Evolutionary conservation across 352 stramenopile genomes (phyloP).

Genomic region (Pythium pyrilobum): DNA sequence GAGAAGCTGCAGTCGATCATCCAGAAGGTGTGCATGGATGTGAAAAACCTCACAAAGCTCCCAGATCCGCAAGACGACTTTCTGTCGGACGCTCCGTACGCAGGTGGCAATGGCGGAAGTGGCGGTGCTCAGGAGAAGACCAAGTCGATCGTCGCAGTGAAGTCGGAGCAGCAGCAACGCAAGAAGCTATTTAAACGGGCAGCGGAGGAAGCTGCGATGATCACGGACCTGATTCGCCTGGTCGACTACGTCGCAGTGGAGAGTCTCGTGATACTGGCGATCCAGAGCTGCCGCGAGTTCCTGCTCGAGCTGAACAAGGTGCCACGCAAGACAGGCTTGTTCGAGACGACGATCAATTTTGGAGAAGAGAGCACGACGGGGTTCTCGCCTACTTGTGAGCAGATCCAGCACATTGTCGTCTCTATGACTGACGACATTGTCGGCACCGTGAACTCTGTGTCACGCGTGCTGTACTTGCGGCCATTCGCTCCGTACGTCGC

Average conservation of each 20-base stretch:
- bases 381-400: constrained; percentile 84
- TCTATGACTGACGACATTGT: constrained; percentile 88
- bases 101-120: constrained; percentile 17
- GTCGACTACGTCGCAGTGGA: constrained; percentile 92
- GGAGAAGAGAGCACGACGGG: constrained; percentile 56
- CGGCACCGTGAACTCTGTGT: constrained; percentile 83
- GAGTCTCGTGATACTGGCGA: constrained; percentile 81
- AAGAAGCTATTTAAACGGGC: constrained; percentile 80
- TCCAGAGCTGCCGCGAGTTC: constrained; percentile 83
- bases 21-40: constrained; percentile 86
- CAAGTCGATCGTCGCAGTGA: constrained; percentile 91
- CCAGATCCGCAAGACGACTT: constrained; percentile 60
- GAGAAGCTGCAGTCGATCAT: constrained; percentile 89
- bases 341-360: constrained; percentile 93
- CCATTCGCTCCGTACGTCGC: constrained; percentile 80
- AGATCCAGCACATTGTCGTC: constrained; percentile 88
- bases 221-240: constrained; percentile 91
- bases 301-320: constrained; percentile 87
- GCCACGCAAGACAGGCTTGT: constrained; percentile 86
- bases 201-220: constrained; percentile 84
- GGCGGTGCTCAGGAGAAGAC: constrained; percentile 60
- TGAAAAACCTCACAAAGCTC: constrained; percentile 83
- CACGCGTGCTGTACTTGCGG: constrained; percentile 83
- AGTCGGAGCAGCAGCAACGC: constrained; percentile 85
- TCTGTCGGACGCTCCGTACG: constrained; percentile 34